Evolutionary conservation across 192 early-diverging fungal genomes (phyloP), one percentile per base, ranked within the genome.

Genomic region (Coemansia sp.): DNA sequence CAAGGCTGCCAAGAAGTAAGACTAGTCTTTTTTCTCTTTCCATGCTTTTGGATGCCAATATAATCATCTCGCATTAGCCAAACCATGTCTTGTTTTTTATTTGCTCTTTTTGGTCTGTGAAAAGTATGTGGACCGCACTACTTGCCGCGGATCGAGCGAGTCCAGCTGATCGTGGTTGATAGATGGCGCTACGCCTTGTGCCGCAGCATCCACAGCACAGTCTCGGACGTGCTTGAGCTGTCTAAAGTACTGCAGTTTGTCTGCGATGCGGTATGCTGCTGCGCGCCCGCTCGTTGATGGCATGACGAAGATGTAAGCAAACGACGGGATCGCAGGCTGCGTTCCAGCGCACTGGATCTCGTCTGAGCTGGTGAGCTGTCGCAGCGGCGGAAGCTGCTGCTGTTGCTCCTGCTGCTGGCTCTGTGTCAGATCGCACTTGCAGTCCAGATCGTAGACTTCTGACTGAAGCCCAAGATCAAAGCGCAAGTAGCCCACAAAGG

Each of bases 1-100:
- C 70, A 92, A 91, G 85, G 90, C 87, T 73, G 72, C 79, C 71
- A 93, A 93, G 90, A 93, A 93, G 79, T 93, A 93, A 90, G 57
- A 16, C 69, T 32, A 39, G 16, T 49, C 42, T 37, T 47, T 64
- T 68, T 61, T 32, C 26, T 43, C 32, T 40, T 65, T 65, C 52
- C 40, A 10, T 41, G 9, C 47, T 67, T 54, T 58, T 45, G 56
- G 26, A 42, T 58, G 57, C 57, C 57, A 59, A 59, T 43, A 47
- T 9, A 45, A 4, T 32, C 32, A 32, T 32, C 32, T 32, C 32
- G 32, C 32, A 32, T 32, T 32, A 32, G 32, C 32, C 32, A 4
- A 32, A 32, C 32, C 32, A 32, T 32, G 32, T 0, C 32, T 32
- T 32, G 32, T 2, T 32, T 32, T 32, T 32, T 32, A 32, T 32